Evolutionary conservation across 352 stramenopile species (phyloP), one percentile per base, ranked within the genome.

Genomic region (Phytophthora pini): DNA sequence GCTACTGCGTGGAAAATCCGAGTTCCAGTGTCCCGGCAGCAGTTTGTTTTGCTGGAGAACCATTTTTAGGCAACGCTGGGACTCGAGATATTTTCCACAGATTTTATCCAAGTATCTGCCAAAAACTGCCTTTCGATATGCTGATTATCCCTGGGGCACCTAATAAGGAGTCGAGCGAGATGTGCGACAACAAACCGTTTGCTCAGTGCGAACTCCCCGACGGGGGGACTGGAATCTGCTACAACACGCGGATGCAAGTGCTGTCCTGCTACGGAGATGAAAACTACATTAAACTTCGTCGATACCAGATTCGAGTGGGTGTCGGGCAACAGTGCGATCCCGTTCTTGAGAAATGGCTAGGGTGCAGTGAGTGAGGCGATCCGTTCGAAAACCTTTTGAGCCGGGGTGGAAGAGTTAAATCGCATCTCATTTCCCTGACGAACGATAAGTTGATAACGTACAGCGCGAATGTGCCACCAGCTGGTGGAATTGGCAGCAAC

Each of bases 221-320:
- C 31, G 62, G 62, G 7, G 0, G 9, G 3, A 56, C 7, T n/a
- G 56, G 63, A 20, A 66, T 71, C 7, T 70, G 62, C 56, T 57
- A 66, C 44, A 72, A 68, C 26, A 68, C 44, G 4, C 64, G 64
- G 5, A 68, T 72, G 64, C 57, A 72, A 49, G 64, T 72, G 4
- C 50, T 72, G 4, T 57, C 57, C 11, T 72, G 64, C n/a, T 57
- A 49, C 12, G 51, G 52, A n/a, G 51, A 68, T 52, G 50, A 49
- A 26, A 40, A 63, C 24, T 72, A 68, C 31, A 68, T 72, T 11
- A 50, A 50, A 24, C 39, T 68, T 10, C 64, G 64, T 5, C 31
- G 26, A 24, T 58, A 59, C 5, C 64, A 72, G 64, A 68, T 72
- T 20, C 36, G 59, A 48, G 13, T 34, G 17, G 41, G 45, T 13